Conservation (phyloP, 495 filamentous ascomycete species). For the Penicillium cinerascens region DNA sequence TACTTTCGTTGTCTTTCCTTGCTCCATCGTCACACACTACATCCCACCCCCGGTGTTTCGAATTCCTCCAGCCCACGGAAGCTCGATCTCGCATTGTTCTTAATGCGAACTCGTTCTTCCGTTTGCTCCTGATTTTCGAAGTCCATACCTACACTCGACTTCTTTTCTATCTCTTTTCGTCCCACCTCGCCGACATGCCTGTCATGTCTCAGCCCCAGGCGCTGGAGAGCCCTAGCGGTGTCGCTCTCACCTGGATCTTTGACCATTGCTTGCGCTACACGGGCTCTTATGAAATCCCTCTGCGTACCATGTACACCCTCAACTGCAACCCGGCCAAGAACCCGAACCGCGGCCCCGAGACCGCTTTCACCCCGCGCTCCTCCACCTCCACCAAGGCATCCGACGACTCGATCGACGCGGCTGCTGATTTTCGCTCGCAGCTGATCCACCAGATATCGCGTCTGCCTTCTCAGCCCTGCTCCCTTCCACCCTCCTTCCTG, state of each 20-base stretch:
- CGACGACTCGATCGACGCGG: conserved; percentile 41
- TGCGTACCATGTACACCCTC: conserved; percentile 70
- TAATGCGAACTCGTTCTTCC: conserved; percentile 8
- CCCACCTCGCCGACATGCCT: too few species aligned
- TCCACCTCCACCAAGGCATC: conserved; percentile 30
- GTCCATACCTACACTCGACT: neutral
- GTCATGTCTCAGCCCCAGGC: conserved; percentile 26
- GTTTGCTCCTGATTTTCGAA: neutral
- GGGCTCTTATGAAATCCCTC: conserved; percentile 65
- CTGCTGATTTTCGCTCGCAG: conserved; percentile 58
- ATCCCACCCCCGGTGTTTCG: neutral
- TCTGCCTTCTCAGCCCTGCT: conserved; percentile 60
- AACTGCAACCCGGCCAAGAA: conserved; percentile 56
- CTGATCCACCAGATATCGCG: conserved; percentile 62
- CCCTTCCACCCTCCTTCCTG: conserved; percentile 64
- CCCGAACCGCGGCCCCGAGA: conserved; percentile 30
- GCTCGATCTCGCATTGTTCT: neutral
- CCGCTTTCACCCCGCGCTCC: conserved; percentile 33
- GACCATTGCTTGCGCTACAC: conserved; percentile 68
- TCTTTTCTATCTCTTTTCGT: neutral
- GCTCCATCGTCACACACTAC: too few species aligned
- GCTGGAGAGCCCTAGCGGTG: conserved; percentile 37
- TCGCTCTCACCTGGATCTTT: conserved; percentile 56
- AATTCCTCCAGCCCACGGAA: conserved; percentile 10
- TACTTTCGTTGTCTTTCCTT: too few species aligned